Base-by-base conservation (phyloP, 2,329 filamentous ascomycete genomes). In the Scedosporium boydii region DNA sequence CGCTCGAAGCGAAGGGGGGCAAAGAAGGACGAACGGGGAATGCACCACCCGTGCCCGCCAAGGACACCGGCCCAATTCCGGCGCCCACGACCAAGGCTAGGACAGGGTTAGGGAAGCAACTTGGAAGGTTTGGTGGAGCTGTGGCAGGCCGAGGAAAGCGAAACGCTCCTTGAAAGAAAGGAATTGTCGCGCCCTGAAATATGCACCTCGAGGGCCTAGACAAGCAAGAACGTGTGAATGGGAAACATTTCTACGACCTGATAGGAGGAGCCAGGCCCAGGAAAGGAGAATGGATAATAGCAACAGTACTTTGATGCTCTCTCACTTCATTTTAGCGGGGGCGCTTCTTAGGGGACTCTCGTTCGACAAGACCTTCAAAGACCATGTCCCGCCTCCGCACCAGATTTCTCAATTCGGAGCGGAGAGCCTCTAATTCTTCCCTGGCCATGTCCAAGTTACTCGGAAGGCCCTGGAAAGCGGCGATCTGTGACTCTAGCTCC, bases 291-390 rank as follows among this genome's bases (percentile, higher is more conserved):
- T 57, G 21, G 46, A 23, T 23, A 51, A 51, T 51, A 18, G 46
- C 46, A 51, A 23, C n/a, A n/a, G 16, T 34, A 9, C 44, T 26
- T 56, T 58, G 53, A 21, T 23, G 16, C 10, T 23, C 4, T 23
- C 4, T 51, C 6, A 46, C 21, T 14, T 34, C 34, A 60, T 12
- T 26, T 27, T 18, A 38, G 29, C n/a, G 7, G 5, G 34, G 55
- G 9, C 48, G n/a, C 48, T 66, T 65, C 34, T 61, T 56, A 2
- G 64, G 65, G 9, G 63, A 65, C 53, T 85, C 82, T 48, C 80
- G 77, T 68, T 86, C 84, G 2, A 91, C 85, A 57, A 95, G 71
- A 1, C 80, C 82, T 70, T 93, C 91, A 70, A 96, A 96, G 62
- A 91, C 78, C 34, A 77, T 80, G 71, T 96, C 91, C 61, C 92